A percentile compares a stretch with the other conserved stretches of the same genome.
phyloP scores from a whole-genome alignment of 805 yeast genomes.

The Cephaloascus albidus region DNA sequence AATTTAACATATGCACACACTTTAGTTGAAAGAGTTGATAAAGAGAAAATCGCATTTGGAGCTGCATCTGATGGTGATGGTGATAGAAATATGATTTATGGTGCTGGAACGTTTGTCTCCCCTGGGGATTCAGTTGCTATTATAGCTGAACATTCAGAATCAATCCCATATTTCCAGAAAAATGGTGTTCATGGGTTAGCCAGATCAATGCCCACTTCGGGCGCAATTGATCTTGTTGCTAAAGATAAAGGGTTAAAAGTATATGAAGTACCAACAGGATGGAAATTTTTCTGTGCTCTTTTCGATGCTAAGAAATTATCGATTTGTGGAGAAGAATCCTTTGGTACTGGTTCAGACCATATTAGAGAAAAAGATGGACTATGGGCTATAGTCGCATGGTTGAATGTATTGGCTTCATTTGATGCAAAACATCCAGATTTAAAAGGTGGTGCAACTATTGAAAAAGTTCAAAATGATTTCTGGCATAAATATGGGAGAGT shows the following conservation, averaged over 20 bases:
- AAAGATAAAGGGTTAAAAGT: conserved; percentile 59
- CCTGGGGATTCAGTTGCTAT: conserved; percentile 99
- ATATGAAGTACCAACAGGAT: conserved; percentile 97
- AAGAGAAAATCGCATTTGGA: conserved; percentile 77
- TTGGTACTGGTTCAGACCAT: conserved; percentile 97
- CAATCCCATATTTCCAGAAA: conserved; percentile 84
- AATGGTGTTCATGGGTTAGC: conserved; percentile 90
- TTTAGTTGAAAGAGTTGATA: conserved; percentile 79
- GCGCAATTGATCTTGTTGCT: conserved; percentile 90
- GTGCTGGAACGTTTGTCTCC: conserved; percentile 87
- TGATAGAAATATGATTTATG: conserved; percentile 97
- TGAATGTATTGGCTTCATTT: conserved; percentile 85
- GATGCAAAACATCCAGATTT: conserved; percentile 45
- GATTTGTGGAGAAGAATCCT: conserved; percentile 96
- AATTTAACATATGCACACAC: conserved; percentile 90
- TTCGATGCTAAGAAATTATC: conserved; percentile 90
- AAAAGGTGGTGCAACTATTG: conserved; percentile 51
- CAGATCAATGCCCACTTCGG: conserved; percentile 95
- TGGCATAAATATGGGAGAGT: conserved; percentile 94
- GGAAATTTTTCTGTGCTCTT: conserved; percentile 96
- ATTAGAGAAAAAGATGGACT: conserved; percentile 96
- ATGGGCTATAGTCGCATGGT: conserved; percentile 98
- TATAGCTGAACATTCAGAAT: conserved; percentile 84
- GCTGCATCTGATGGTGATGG: conserved; percentile 99
- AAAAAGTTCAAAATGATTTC: conserved; percentile 72